These are phyloP conservation scores for Monilinia laxa DNA, from an alignment of 2,329 filamentous ascomycete genomes.

Conservation along the genomic window DNA sequence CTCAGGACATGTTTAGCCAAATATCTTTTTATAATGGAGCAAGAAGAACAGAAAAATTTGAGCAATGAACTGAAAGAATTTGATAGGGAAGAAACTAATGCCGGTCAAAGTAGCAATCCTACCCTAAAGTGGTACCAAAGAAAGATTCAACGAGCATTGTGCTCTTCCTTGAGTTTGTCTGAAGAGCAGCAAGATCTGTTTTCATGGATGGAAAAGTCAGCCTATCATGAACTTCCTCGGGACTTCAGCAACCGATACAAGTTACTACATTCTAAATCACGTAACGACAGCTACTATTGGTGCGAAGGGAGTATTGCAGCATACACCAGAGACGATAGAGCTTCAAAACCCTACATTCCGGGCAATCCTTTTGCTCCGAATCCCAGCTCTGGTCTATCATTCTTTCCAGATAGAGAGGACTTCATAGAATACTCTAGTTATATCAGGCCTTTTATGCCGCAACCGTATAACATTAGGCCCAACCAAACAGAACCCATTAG, in stretches of 20 bases:
- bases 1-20: neutral
- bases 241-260: neutral
- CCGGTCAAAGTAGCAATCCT: neutral
- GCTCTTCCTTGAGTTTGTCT: neutral
- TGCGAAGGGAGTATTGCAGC: neutral
- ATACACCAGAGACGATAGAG: neutral
- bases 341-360: neutral
- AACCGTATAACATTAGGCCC: too few species aligned
- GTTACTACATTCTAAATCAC: neutral
- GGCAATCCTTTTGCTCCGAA: too few species aligned
- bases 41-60: neutral
- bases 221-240: neutral
- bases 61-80: neutral
- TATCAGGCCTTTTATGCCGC: too few species aligned
- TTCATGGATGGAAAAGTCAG: slow-evolving; percentile 1
- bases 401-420: too few species aligned
- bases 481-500: too few species aligned
- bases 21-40: neutral
- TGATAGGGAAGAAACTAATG: neutral
- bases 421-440: too few species aligned
- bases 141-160: neutral
- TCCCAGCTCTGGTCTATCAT: too few species aligned
- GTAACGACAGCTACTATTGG: neutral
- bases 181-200: neutral
- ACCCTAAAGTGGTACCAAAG: neutral